Evolutionary conservation across 179 eudicot genomes (phyloP).

Genomic region (Kewa caespitosa): DNA sequence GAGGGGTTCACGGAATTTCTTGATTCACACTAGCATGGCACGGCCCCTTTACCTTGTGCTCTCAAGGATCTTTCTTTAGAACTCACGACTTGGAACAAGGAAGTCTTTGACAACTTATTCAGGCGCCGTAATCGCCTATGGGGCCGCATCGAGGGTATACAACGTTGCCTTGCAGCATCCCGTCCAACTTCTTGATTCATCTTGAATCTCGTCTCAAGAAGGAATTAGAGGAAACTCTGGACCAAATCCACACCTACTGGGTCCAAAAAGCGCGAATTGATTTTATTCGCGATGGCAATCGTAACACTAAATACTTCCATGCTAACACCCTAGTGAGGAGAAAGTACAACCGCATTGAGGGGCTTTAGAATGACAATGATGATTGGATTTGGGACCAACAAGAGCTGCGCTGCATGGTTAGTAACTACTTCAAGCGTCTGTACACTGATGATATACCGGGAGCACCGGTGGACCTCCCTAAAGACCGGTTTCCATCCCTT

Average conservation of each 20-base stretch:
- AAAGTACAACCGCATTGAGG: neutral
- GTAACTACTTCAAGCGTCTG: neutral
- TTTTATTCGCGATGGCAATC: neutral
- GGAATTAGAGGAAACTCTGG: neutral
- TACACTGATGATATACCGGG: no score
- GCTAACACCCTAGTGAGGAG: neutral
- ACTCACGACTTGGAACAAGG: neutral
- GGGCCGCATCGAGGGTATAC: no score
- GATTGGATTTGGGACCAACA: neutral
- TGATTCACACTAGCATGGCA: neutral
- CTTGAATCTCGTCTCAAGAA: no score
- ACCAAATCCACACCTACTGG: neutral
- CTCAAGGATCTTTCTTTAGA: neutral
- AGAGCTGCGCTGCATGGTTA: neutral
- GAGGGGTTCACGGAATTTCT: neutral
- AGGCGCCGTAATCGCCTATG: no score
- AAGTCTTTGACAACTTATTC: neutral
- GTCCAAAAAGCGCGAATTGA: neutral
- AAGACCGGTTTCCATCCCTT: neutral
- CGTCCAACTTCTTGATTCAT: no score
- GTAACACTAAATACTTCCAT: constrained; percentile 1
- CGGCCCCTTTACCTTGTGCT: neutral
- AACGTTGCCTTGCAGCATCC: no score
- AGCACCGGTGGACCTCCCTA: neutral
- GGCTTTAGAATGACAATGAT: neutral